phyloP scores from a whole-genome alignment of 2,329 filamentous ascomycete species.

The Grosmannia serpens region DNA sequence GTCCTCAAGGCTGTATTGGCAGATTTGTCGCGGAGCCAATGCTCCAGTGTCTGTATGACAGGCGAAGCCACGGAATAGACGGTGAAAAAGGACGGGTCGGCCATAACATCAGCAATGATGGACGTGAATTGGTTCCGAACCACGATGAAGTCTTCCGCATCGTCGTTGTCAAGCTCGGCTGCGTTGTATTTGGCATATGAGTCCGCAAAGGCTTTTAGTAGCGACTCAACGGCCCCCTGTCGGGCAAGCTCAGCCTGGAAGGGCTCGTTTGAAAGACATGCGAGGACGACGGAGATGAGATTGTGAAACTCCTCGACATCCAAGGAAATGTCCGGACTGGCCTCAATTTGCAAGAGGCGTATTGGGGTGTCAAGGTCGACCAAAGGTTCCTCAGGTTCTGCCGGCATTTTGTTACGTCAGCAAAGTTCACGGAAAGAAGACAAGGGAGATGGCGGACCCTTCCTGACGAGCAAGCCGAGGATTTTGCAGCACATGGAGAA shows the following conservation, averaged over 20 bases:
- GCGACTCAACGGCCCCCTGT: slow-evolving; percentile 24
- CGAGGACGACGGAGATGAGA: slow-evolving; percentile 38
- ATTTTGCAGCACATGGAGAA: slow-evolving; percentile 45
- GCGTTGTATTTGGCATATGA: slow-evolving; percentile 31
- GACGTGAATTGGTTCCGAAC: slow-evolving; percentile 39
- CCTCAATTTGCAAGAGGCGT: slow-evolving; percentile 38
- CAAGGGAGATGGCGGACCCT: slow-evolving; percentile 24
- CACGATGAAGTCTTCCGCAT: slow-evolving; percentile 23
- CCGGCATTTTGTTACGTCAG: no score
- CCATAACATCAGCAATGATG: slow-evolving; percentile 36
- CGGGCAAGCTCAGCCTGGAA: slow-evolving; percentile 39
- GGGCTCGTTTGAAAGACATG: slow-evolving; percentile 42
- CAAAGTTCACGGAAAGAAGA: neutral
- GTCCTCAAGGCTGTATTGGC: slow-evolving; percentile 30
- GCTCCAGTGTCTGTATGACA: slow-evolving; percentile 24
- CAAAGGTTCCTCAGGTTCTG: slow-evolving; percentile 32
- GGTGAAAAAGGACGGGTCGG: slow-evolving; percentile 27
- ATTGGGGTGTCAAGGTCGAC: slow-evolving; percentile 35
- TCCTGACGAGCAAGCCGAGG: slow-evolving; percentile 38
- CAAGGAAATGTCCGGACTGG: slow-evolving; percentile 23
- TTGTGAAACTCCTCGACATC: slow-evolving; percentile 44
- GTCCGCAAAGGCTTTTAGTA: slow-evolving; percentile 37
- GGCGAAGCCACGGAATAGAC: slow-evolving; percentile 26
- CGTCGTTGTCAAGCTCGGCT: slow-evolving; percentile 31
- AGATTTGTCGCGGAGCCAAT: slow-evolving; percentile 27